A percentile compares a stretch with the other conserved stretches of the same genome.
These are phyloP conservation scores for Diaporthe ampelina DNA, from an alignment of 2,329 filamentous ascomycete species.

Conservation along the genomic window DNA sequence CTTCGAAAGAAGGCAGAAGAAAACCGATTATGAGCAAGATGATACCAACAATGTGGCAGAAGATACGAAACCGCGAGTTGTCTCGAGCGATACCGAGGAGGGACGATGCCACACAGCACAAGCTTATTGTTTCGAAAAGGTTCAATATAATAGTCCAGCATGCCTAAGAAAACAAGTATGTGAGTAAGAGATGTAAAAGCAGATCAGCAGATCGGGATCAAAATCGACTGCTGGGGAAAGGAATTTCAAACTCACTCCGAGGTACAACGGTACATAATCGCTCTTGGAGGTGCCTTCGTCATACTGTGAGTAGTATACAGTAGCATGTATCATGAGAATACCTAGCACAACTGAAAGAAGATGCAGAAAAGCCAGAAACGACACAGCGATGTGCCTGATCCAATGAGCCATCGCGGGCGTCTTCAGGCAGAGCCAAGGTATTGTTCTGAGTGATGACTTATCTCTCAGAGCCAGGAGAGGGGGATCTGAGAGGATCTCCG, in stretches of 20 bases:
- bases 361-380: background rate
- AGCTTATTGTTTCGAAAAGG: background rate
- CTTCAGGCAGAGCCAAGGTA: background rate
- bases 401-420: background rate
- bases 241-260: background rate
- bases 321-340: background rate
- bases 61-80: conserved; percentile 1
- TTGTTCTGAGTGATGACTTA: background rate
- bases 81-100: background rate
- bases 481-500: background rate
- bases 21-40: background rate
- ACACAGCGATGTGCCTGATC: background rate
- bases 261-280: background rate
- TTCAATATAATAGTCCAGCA: background rate
- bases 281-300: background rate
- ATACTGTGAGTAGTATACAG: background rate
- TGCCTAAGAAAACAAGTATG: background rate
- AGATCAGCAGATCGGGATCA: background rate
- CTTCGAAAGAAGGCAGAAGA: background rate
- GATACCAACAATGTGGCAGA: background rate
- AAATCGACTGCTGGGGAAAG: background rate
- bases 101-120: background rate
- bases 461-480: background rate
- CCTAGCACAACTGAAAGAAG: background rate
- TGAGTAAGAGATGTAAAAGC: background rate